phyloP scores from a whole-genome alignment of 1,284 basidiomycete genomes.

The Pterulicium gracile region DNA sequence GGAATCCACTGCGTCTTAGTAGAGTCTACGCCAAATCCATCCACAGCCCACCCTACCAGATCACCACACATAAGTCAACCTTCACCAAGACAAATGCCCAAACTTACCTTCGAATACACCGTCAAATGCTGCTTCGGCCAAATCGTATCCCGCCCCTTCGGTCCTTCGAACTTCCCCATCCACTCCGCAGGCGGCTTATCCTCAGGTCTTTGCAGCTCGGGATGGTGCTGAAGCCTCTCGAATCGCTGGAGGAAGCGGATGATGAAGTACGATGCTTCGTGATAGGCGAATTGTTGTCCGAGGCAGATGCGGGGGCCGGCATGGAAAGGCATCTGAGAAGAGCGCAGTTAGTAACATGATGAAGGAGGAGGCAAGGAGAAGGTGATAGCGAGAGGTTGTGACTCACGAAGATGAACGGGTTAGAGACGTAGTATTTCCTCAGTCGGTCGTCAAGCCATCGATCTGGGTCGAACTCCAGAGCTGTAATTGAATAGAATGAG shows the following conservation, averaged over 20 bases:
- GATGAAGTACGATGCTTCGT: slow-evolving; percentile 1
- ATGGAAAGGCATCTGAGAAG: slow-evolving; percentile 16
- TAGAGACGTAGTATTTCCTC: slow-evolving; percentile 14
- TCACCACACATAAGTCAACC: not conserved
- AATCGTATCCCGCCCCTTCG: slow-evolving; percentile 12
- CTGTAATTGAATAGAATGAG: slow-evolving; percentile 15
- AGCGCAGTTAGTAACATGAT: slow-evolving; percentile 4
- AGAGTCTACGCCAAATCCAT: slow-evolving; percentile 15
- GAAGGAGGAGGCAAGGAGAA: not conserved
- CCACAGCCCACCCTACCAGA: slow-evolving; percentile 17
- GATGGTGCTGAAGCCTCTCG: not conserved
- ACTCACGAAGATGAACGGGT: slow-evolving; percentile 18
- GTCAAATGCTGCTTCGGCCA: not conserved
- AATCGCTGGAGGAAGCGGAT: not conserved
- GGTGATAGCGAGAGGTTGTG: not conserved
- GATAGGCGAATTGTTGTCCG: slow-evolving; percentile 12
- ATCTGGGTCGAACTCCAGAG: slow-evolving; percentile 22
- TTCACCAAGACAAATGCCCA: not conserved
- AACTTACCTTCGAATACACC: not conserved
- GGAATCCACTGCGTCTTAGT: not conserved
- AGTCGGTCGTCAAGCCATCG: slow-evolving; percentile 19
- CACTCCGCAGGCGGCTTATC: not conserved
- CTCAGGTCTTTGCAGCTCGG: not conserved
- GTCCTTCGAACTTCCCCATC: not conserved
- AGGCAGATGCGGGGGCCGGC: slow-evolving; percentile 19